phyloP scores from a whole-genome alignment of 73 alveolate genomes.

The Symbiodinium natans region DNA sequence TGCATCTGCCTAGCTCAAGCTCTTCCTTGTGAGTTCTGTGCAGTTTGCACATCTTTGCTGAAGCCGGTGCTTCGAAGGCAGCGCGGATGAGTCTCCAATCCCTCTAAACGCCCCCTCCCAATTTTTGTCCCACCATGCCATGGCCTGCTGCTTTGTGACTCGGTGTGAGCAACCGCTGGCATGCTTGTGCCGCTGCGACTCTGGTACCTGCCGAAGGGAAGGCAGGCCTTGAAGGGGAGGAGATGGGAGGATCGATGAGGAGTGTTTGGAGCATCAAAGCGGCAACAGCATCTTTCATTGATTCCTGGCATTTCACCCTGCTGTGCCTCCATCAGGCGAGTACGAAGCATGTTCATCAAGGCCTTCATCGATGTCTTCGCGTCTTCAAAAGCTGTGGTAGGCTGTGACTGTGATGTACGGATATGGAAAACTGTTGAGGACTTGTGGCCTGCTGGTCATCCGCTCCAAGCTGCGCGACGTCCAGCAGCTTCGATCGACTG shows the following conservation, averaged over 20 bases:
- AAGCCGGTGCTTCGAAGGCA: background rate
- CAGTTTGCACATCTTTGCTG: too few species aligned
- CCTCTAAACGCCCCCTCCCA: too few species aligned
- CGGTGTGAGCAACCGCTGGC: slow-evolving; percentile 85
- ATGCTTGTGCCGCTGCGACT: slow-evolving; percentile 74
- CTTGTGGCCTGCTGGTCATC: slow-evolving; percentile 66
- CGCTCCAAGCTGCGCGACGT: slow-evolving; percentile 39
- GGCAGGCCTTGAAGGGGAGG: background rate
- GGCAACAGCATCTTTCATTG: background rate
- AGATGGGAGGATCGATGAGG: background rate
- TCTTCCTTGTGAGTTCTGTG: too few species aligned
- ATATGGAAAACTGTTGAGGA: background rate
- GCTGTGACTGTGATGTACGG: background rate
- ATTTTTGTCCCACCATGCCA: too few species aligned
- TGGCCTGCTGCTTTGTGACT: slow-evolving; percentile 86
- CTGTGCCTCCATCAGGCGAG: slow-evolving; percentile 81
- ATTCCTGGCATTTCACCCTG: background rate
- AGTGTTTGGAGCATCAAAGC: background rate
- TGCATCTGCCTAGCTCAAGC: too few species aligned
- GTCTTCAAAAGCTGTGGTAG: background rate
- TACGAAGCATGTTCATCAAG: slow-evolving; percentile 68
- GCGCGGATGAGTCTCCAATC: too few species aligned
- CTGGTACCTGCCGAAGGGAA: slow-evolving; percentile 84
- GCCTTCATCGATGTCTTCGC: background rate
- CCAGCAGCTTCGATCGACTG: slow-evolving; percentile 82